Percentiles rank a stretch among this genome's conserved stretches.
Evolutionary conservation across 208 protist species (phyloP).

Genomic region (Leishmania turanica): DNA sequence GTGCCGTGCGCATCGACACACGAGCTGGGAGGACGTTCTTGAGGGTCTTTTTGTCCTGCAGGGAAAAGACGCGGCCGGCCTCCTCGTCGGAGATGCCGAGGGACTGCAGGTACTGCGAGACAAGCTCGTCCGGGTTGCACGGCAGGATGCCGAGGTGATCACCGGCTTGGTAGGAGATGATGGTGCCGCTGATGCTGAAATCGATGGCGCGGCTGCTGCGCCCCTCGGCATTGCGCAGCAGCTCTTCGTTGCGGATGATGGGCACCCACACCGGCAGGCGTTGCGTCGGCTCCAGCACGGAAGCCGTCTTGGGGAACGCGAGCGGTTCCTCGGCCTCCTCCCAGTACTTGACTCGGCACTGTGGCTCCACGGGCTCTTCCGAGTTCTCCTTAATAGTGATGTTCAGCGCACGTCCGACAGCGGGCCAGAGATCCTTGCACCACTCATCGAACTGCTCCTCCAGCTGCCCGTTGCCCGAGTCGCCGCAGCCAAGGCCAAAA

Average conservation of each 20-base stretch:
- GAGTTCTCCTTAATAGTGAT: conserved; percentile 68
- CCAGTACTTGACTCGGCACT: conserved; percentile 88
- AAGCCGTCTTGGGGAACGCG: conserved; percentile 87
- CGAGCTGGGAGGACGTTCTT: conserved; percentile 90
- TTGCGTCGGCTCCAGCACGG: conserved; percentile 88
- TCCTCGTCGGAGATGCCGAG: conserved; percentile 64
- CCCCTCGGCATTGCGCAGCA: conserved; percentile 47
- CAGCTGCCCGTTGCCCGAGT: conserved; percentile 73
- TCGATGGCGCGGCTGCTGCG: conserved; percentile 87
- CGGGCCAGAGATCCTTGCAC: conserved; percentile 82
- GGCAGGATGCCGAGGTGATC: conserved; percentile 96
- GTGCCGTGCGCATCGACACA: conserved; percentile 72
- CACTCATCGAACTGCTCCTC: conserved; percentile 92
- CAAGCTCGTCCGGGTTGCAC: conserved; percentile 86
- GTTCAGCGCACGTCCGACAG: conserved; percentile 67
- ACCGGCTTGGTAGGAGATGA: conserved; percentile 93
- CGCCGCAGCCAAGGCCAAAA: conserved; percentile 77
- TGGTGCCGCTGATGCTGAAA: conserved; percentile 80
- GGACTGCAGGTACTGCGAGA: conserved; percentile 73
- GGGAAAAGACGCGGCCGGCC: conserved; percentile 74
- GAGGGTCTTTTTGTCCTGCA: conserved; percentile 83
- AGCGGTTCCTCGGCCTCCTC: conserved; percentile 72
- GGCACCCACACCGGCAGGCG: conserved; percentile 84
- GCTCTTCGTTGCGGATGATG: conserved; percentile 71
- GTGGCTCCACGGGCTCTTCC: conserved; percentile 76